These are phyloP conservation scores for Trichoderma reesei DNA, from an alignment of 495 filamentous ascomycete species.

Conservation along the genomic window DNA sequence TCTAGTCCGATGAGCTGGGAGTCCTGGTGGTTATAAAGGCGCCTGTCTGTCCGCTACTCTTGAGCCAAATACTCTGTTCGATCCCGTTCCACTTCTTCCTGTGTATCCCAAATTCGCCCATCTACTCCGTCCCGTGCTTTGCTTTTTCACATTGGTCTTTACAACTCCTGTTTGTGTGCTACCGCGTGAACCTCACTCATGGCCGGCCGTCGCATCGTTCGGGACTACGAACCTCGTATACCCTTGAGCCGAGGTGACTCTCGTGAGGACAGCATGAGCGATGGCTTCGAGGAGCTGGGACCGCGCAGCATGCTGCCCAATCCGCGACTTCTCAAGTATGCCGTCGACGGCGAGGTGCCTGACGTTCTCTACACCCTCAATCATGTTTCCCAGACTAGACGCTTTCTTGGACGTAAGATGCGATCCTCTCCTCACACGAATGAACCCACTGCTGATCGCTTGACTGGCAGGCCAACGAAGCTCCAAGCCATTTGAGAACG, in stretches of 20 bases:
- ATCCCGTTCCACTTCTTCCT: no score
- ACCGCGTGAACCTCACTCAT: neutral
- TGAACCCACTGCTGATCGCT: neutral
- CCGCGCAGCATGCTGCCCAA: constrained; percentile 7
- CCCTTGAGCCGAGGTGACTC: neutral
- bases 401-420: neutral
- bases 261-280: neutral
- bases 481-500: constrained; percentile 4
- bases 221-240: neutral
- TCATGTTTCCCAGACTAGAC: neutral
- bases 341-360: constrained; percentile 9
- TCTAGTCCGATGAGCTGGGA: no score
- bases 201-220: neutral
- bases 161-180: neutral
- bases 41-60: neutral
- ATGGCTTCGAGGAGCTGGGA: neutral
- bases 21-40: neutral
- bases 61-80: no score
- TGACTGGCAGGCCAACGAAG: neutral
- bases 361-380: constrained; percentile 2
- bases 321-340: neutral
- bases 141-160: neutral
- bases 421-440: neutral
- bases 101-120: no score
- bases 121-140: no score